Base-by-base conservation (phyloP, 345 rosid species). In the Aquilaria yunnanensis region DNA sequence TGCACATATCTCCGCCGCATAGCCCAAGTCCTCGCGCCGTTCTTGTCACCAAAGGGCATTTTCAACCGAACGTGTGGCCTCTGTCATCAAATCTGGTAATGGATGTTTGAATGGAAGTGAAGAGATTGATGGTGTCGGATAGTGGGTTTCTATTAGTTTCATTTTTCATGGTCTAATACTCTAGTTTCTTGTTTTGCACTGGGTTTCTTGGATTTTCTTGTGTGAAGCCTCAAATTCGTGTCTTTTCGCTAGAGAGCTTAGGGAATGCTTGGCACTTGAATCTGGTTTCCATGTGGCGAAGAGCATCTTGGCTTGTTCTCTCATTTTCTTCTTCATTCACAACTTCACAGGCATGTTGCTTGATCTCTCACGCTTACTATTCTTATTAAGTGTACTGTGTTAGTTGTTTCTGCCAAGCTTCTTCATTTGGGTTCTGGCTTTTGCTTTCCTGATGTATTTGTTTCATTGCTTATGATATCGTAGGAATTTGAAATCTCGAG, bases 271-370 rank as follows among this genome's bases (percentile, higher is more conserved):
- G 75, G 50, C 56, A 59, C 51, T 51, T 76, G 64, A 71, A 77
- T 11, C 56, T 76, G 59, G 51, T 62, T 54, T 71, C 74, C 57
- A 53, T 31, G 52, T 70, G 59, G 51, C 67, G 63, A 56, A 75
- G 48, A 64, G 31, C 62, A 57, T 23, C 68, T 14, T 63, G 51
- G 37, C 78, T 67, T 0, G 16, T 70, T 73, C 51, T 32, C 69
- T 71, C 43, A 3, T 37, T 77, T 47, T 55, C 81, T 2, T 68
- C 81, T 14, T 41, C 61, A 33, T 60, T 75, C 13, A 59, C 75
- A 4, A 58, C 62, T 31, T 58, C 82, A 5, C 83, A 75, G 90
- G 96, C 72, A 52, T 48, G 74, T 56, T 16, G 14, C 51, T 33
- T 50, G 61, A 48, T 16, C 45, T 9, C 23, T 59, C 61, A n/a